Base-by-base conservation (phyloP, 169 alveolate genomes). In the Eimeria brunetti region DNA sequence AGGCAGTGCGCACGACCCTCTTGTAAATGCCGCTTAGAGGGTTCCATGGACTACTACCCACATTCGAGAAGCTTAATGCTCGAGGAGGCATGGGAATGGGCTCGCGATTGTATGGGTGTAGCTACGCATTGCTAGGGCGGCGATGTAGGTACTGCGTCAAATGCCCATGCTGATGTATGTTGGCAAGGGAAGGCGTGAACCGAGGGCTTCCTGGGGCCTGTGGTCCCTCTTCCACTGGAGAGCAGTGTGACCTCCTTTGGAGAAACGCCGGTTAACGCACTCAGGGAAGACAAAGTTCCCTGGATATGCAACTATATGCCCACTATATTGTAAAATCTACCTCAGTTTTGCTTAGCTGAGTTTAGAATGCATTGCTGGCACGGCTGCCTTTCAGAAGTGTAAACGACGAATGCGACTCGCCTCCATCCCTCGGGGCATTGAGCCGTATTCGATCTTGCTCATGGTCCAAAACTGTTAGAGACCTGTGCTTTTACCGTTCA, bases 161-260 rank as follows among this genome's bases (percentile, higher is more conserved):
- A 2, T 36, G 24, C 51, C 3, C 80, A 3, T 69, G 30, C 16
- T 69, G 80, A 30, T 69, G 12, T 22, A 12, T 33, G 80, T 30
- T 33, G 80, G 49, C 80, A 69, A 69, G 80, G n/a, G 51, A 33
- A 69, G 36, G 51, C 80, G 80, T 36, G 80, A 33, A 33, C 80
- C 51, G 80, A 30, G 51, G 12, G 16, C 14, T 33, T 69, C 51
- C 80, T 12, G 6, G 80, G 51, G 36, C 9, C 27, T 51, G 1
- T 69, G 51, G 80, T 16, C 16, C 80, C 80, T 69, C 24, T 11
- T 64, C 80, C 80, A 36, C n/a, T 30, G 80, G 49, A 30, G 80
- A 69, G 80, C 51, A 69, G 80, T 14, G 80, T 69, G 80, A 33
- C 51, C 51, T 69, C 75, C 75, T 64, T 69, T 69, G 51, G 49